Base-by-base conservation (phyloP, 495 filamentous ascomycete species). In the Acidomyces sp. region DNA sequence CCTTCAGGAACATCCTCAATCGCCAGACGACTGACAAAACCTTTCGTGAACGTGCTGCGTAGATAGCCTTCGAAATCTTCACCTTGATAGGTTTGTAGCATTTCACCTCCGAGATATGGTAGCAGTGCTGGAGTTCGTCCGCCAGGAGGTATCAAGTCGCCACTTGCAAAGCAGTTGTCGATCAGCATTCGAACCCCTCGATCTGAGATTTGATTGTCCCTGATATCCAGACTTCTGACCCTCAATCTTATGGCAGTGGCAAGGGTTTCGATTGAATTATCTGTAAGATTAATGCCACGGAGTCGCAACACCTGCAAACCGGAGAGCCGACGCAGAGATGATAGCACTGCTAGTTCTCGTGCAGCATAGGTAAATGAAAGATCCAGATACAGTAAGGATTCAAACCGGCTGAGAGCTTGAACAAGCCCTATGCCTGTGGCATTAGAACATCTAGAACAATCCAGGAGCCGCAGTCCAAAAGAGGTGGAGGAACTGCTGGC, bases 301-400 rank as follows among this genome's bases (percentile, higher is more conserved):
- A 81, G 48, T 51, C 77, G 79, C 4, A 81, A 53, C 5, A 79
- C 66, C 36, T 71, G 71, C 12, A 80, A 56, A 19, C 65, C 57
- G 10, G 59, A 57, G 12, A 78, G 47, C 68, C 43, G 4, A 56
- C 54, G 23, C 10, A 51, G 16, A 13, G 25, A 21, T 2, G 59
- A 60, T 6, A 80, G 47, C 0, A 80, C 68, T 21, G 45, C 46
- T 1, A 51, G 59, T 49, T 75, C 70, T 55, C 67, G 66, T 11
- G 70, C 71, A 4, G 72, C 61, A n/a, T 53, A 61, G 1, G 74
- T 75, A 40, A 66, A 69, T 1, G 75, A 79, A 11, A 80, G 53
- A 53, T 80, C 75, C 16, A 80, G 59, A 46, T 73, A 78, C 4
- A 70, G 62, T 25, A 80, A 55, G 22, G 59, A 51, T 1, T 71